phyloP scores from a whole-genome alignment of 2,329 filamentous ascomycete species.

The Paecilomyces niveus region DNA sequence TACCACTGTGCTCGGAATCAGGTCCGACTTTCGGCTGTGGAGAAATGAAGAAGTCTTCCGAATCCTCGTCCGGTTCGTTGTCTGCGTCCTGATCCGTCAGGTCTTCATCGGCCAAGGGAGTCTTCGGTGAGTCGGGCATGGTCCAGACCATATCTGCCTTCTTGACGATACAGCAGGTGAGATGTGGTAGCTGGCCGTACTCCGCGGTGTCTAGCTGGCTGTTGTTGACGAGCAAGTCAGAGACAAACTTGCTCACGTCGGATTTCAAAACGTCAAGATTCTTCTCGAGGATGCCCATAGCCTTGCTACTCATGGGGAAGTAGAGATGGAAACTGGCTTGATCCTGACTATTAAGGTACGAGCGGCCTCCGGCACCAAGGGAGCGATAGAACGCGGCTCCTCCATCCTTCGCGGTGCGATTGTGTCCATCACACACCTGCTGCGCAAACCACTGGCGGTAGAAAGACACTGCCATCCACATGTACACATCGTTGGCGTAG shows the following conservation, averaged over 20 bases:
- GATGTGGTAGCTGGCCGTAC: slow-evolving; percentile 28
- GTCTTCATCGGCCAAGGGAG: slow-evolving; percentile 5
- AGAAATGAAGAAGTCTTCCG: background rate
- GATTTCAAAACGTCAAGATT: slow-evolving; percentile 31
- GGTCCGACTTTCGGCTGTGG: background rate
- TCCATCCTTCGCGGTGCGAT: slow-evolving; percentile 34
- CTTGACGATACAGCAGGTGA: slow-evolving; percentile 40
- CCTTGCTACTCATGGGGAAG: slow-evolving; percentile 22
- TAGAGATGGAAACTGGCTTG: slow-evolving; percentile 18
- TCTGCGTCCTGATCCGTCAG: background rate
- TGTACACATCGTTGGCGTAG: slow-evolving; percentile 43
- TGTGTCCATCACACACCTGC: slow-evolving; percentile 31
- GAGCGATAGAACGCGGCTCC: slow-evolving; percentile 40
- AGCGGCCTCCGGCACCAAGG: slow-evolving; percentile 31
- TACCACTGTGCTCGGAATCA: background rate
- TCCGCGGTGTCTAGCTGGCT: slow-evolving; percentile 33
- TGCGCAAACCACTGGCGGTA: slow-evolving; percentile 43
- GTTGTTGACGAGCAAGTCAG: slow-evolving; percentile 29
- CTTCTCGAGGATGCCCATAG: slow-evolving; percentile 16
- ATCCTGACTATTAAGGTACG: slow-evolving; percentile 35
- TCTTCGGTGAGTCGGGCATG: slow-evolving; percentile 7
- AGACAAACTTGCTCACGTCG: slow-evolving; percentile 26
- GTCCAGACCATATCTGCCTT: slow-evolving; percentile 36
- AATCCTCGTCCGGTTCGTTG: background rate
- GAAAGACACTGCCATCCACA: slow-evolving; percentile 44